Evolutionary conservation across 352 stramenopile genomes (phyloP), one percentile per base, ranked within the genome.

Genomic region (Phytophthora podocarpi): DNA sequence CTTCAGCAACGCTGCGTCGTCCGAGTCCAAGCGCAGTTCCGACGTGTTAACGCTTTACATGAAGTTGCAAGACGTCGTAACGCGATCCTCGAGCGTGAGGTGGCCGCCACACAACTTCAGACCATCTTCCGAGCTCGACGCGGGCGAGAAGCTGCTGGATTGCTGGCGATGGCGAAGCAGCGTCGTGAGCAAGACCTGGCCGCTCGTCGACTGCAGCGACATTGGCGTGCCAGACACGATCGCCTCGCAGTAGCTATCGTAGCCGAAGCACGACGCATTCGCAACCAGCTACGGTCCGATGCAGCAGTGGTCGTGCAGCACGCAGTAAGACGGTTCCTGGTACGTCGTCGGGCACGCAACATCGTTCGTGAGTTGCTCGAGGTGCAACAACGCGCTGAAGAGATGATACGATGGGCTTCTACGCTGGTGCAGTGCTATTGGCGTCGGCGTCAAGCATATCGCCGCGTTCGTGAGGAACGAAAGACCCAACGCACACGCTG

Each of bases 381-480:
- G 10, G 43, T 70, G 20, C 75, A 82, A 20, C 62, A 80, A 30
- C 65, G 69, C 15, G 73, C 74, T 18, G 47, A 78, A 36, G 72
- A 89, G 28, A 90, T 94, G 77, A 74, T 89, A 21, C 50, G 55
- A 12, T 94, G 82, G 82, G 85, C 82, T 0, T 78, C 74, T 16
- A 90, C 80, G 6, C 51, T 90, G 18, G 79, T 94, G n/a, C 85
- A 94, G 47, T 64, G 69, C 0, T 74, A 90, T 46, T 94, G 78
- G 79, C 72, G 85, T 32, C 66, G 81, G 9, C 40, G 61, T 6
- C 50, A 82, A 49, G 85, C 82, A 0, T 61, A 67, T 21, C 43
- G 21, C 27, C 61, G 74, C 32, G 41, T 87, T 42, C 54, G 64
- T 20, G 53, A 61, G 0, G 67, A 77, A 15, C 74, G 85, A 18